Conservation (phyloP, 768 basidiomycete species). For the Suillus subalutaceus region DNA sequence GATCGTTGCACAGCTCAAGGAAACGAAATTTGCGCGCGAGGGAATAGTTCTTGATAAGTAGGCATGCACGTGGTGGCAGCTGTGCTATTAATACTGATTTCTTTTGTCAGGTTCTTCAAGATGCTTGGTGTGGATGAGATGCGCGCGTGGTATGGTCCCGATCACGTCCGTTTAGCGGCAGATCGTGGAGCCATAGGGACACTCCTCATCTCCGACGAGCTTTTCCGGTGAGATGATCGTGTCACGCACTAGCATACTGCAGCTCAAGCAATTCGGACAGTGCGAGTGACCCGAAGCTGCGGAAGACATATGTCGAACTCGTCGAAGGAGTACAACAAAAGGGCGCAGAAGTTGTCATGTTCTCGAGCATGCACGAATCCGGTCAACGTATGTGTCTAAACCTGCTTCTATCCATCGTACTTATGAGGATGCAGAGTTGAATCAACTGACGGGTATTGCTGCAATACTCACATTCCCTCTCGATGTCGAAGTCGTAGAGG, state of each 20-base stretch:
- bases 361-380: slow-evolving; percentile 99
- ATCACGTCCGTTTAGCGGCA: slow-evolving; percentile 89
- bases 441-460: slow-evolving; percentile 92
- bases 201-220: slow-evolving; percentile 90
- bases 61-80: slow-evolving; percentile 7
- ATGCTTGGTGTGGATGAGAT: slow-evolving; percentile 95
- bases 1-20: slow-evolving; percentile 79
- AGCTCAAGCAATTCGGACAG: slow-evolving; percentile 40
- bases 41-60: slow-evolving; percentile 90
- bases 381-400: slow-evolving; percentile 79
- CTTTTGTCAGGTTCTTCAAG: slow-evolving; percentile 82
- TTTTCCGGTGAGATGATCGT: slow-evolving; percentile 71
- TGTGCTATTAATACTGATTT: slow-evolving; percentile 1
- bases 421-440: slow-evolving; percentile 67
- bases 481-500: slow-evolving; percentile 93
- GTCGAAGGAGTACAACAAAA: slow-evolving; percentile 89
- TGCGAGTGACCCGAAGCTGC: slow-evolving; percentile 72
- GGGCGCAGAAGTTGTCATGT: slow-evolving; percentile 93
- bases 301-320: slow-evolving; percentile 84
- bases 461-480: slow-evolving; percentile 96
- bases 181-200: slow-evolving; percentile 94
- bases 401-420: slow-evolving; percentile 1
- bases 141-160: slow-evolving; percentile 98
- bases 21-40: slow-evolving; percentile 96
- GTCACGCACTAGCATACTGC: neutral